These are phyloP conservation scores for Pseudocercospora eumusae DNA, from an alignment of 2,329 filamentous ascomycete species.

Conservation along the genomic window DNA sequence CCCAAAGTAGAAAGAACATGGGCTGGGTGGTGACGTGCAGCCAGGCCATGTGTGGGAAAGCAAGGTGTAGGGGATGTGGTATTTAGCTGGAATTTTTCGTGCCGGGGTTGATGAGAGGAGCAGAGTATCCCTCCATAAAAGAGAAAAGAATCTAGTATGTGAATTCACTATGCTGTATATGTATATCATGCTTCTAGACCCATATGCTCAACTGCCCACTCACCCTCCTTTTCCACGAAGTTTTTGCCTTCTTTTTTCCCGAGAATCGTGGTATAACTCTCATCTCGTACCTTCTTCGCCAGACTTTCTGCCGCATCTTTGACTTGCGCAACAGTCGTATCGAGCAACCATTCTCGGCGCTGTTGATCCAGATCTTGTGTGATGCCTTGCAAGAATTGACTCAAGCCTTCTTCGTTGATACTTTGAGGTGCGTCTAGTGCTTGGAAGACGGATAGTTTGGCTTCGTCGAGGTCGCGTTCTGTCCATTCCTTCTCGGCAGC, in stretches of 20 bases:
- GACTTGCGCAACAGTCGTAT: constrained; percentile 80
- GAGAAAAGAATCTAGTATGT: background rate
- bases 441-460: constrained; percentile 94
- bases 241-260: constrained; percentile 70
- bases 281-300: constrained; percentile 57
- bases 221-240: constrained; percentile 60
- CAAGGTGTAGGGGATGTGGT: background rate
- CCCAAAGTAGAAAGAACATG: too few species aligned
- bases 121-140: too few species aligned
- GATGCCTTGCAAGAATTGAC: constrained; percentile 79
- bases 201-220: constrained; percentile 77
- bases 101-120: too few species aligned
- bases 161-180: background rate
- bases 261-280: constrained; percentile 70
- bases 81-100: background rate
- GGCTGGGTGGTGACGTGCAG: too few species aligned
- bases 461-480: constrained; percentile 85
- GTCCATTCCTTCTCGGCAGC: constrained; percentile 80
- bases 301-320: constrained; percentile 79
- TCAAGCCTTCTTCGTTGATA: constrained; percentile 85
- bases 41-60: background rate
- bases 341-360: constrained; percentile 79
- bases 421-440: constrained; percentile 82
- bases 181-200: constrained; percentile 32
- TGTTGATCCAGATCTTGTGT: constrained; percentile 86